A percentile compares a stretch with the other conserved stretches of the same genome.
These are phyloP conservation scores for Emmonsia crescens DNA, from an alignment of 2,329 filamentous ascomycete species.

Conservation along the genomic window DNA sequence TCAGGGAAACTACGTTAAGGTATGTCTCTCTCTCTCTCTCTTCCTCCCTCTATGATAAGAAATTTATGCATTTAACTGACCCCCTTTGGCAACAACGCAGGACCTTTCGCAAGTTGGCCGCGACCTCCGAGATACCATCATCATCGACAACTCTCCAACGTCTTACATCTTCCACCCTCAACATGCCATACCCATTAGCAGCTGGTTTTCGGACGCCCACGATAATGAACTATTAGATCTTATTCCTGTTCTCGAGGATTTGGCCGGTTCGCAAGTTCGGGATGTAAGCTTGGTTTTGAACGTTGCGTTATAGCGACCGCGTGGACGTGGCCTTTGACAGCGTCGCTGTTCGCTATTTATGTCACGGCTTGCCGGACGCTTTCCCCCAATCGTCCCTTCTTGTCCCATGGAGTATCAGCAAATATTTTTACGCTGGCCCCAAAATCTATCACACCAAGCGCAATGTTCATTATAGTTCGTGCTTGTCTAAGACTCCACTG, in stretches of 20 bases:
- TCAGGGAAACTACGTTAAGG: constrained; percentile 97
- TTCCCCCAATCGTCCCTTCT: neutral
- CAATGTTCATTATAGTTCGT: neutral
- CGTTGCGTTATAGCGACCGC: constrained; percentile 51
- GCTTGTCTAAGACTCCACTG: no score
- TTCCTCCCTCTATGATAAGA: neutral
- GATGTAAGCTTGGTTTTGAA: constrained; percentile 97
- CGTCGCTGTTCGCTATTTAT: neutral
- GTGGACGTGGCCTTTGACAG: neutral
- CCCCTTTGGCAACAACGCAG: constrained; percentile 24
- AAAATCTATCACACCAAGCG: neutral
- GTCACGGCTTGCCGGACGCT: neutral
- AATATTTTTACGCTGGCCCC: neutral
- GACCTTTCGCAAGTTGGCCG: constrained; percentile 94
- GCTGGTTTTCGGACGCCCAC: constrained; percentile 99
- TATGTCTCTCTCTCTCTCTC: constrained; percentile 18
- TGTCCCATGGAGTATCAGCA: neutral
- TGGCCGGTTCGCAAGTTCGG: constrained; percentile 76
- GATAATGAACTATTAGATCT: constrained; percentile 97
- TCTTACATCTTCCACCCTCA: constrained; percentile 99
- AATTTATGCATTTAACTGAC: constrained; percentile 9
- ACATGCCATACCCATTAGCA: constrained; percentile 97
- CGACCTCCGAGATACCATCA: constrained; percentile 94
- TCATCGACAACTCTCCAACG: constrained; percentile 98
- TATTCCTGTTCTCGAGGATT: constrained; percentile 94